Base-by-base conservation (phyloP, 768 basidiomycete species). In the Myochromella boudieri region DNA sequence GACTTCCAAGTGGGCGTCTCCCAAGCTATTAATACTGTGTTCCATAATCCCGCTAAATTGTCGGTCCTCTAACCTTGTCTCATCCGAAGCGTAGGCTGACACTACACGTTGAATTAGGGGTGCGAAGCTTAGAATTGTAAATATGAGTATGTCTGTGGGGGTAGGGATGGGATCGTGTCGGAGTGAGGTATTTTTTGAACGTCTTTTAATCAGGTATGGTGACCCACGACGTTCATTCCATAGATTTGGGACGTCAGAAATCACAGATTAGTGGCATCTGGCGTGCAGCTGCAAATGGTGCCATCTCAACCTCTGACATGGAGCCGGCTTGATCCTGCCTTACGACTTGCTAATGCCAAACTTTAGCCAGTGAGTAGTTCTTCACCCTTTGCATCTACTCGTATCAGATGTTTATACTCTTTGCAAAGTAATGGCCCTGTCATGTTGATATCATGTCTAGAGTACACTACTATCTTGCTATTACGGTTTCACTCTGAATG, bases 1-100 rank as follows among this genome's bases (percentile, higher is more conserved):
- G 9, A 15, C 10, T 58, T 58, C 5, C 49, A 55, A 8, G 45
- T 64, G 1, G 71, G 71, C 6, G 73, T 78, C 20, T 77, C 77
- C 1, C 73, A 73, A 42, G 66, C 57, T 2, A 73, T 80, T 53
- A 70, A 78, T 43, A 60, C 65, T 2, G 51, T 70, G n/a, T 79
- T 71, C 50, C 75, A 80, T 52, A 61, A 69, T 3, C 63, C 68
- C 1, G 76, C 71, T 1, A 47, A 58, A 15, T 43, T 63, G 80
- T 69, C 53, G 36, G 71, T 37, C 7, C 21, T 25, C 11, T 37
- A 22, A 9, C 6, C 28, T 4, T 3, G 31, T 20, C 12, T 6
- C 12, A 15, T 46, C 25, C 11, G 15, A 29, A 14, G 17, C 15
- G 4, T 22, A 33, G 5, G 36, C 37, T 38, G 36, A 39, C 44